phyloP scores from a whole-genome alignment of 768 basidiomycete species.

The Serendipita sp. region DNA sequence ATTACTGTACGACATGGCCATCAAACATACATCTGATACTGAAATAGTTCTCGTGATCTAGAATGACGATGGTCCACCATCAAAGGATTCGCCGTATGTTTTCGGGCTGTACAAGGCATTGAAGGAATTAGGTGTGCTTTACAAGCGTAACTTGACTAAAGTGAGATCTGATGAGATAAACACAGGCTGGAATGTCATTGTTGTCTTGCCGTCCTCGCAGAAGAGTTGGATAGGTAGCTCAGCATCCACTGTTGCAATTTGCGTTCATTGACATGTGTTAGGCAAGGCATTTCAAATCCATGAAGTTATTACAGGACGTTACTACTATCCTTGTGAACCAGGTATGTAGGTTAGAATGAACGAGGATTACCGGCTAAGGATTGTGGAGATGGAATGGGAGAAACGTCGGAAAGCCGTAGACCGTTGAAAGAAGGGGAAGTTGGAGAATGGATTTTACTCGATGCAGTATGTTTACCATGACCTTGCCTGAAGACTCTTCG shows the following conservation, averaged over 20 bases:
- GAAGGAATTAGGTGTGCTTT: conserved; percentile 36
- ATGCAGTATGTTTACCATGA: conserved; percentile 38
- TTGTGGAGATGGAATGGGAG: conserved; percentile 43
- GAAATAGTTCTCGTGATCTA: conserved; percentile 15
- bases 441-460: conserved; percentile 82
- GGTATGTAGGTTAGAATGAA: conserved; percentile 18
- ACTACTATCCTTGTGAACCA: conserved; percentile 56
- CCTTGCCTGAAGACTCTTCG: conserved; percentile 4
- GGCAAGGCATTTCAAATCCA: conserved; percentile 72
- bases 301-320: conserved; percentile 49
- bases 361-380: background rate
- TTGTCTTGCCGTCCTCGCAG: conserved; percentile 63
- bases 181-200: conserved; percentile 62
- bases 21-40: background rate
- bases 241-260: background rate
- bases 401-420: conserved; percentile 41
- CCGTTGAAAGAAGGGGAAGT: conserved; percentile 60
- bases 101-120: conserved; percentile 52
- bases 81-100: conserved; percentile 55
- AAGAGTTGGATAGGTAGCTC: conserved; percentile 73
- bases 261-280: conserved; percentile 15
- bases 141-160: background rate
- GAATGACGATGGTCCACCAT: conserved; percentile 79
- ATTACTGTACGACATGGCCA: conserved; percentile 8
- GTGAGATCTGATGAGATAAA: background rate